A percentile compares a stretch with the other conserved stretches of the same genome.
Evolutionary conservation across 345 rosid species (phyloP).

Genomic region (Erucastrum elatum): DNA sequence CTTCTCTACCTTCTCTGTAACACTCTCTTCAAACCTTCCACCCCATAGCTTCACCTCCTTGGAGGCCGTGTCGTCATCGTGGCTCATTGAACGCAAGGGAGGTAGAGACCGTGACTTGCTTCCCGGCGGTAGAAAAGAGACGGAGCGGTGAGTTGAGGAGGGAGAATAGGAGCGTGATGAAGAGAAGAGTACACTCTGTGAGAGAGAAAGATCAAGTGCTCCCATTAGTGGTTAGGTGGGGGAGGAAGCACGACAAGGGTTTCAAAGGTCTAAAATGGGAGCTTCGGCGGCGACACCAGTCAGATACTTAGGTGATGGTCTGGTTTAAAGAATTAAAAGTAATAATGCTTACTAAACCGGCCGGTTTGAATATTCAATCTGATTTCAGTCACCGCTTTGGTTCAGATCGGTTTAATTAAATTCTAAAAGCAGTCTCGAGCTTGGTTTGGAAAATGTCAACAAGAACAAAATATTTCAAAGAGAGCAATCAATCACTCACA

Average conservation of each 20-base stretch:
- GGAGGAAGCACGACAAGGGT: not conserved
- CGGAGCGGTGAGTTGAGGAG: conserved; percentile 18
- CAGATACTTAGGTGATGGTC: not conserved
- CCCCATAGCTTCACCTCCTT: conserved; percentile 96
- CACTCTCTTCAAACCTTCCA: conserved; percentile 91
- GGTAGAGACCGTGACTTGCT: conserved; percentile 37
- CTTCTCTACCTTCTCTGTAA: conserved; percentile 78
- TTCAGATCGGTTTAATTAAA: not conserved
- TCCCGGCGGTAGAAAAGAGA: conserved; percentile 20
- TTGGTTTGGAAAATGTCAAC: too few species aligned
- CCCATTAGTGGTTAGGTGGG: conserved; percentile 37
- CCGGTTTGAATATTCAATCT: too few species aligned
- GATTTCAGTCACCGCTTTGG: not conserved
- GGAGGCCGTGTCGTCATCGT: conserved; percentile 34
- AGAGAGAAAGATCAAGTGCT: conserved; percentile 36
- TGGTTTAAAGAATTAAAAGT: not conserved
- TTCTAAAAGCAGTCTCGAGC: too few species aligned
- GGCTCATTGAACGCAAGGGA: conserved; percentile 48
- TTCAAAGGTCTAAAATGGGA: not conserved
- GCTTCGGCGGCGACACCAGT: conserved; percentile 23
- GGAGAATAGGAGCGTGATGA: conserved; percentile 22
- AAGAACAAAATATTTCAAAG: too few species aligned
- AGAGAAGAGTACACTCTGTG: conserved; percentile 27
- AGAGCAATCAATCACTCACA: conserved; percentile 16
- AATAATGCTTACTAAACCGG: too few species aligned